Base-by-base conservation (phyloP, 2,329 filamentous ascomycete genomes). In the Phoma herbarum region DNA sequence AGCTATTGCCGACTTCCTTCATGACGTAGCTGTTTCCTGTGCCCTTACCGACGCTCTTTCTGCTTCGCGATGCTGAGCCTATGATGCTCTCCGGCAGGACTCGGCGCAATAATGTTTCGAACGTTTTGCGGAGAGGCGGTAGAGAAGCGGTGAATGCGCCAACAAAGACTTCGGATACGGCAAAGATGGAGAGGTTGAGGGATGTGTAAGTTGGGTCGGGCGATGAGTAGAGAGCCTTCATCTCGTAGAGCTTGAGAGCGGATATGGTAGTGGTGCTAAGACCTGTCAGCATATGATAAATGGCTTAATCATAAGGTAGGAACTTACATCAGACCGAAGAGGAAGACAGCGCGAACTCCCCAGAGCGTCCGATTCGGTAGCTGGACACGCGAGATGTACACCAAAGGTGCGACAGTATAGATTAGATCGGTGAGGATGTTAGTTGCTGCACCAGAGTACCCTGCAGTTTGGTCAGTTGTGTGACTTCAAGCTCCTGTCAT, bases 341-440 rank as follows among this genome's bases (percentile, higher is more conserved):
- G 50, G 31, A 72, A 72, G 18, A 72, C 69, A 14, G 64, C 63
- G 11, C 68, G 67, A 6, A 72, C 69, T 35, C 69, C 69, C 68
- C 67, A 70, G 12, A 66, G 63, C 0, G 69, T 71, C 9, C 66
- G 67, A 37, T 64, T 70, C 0, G 64, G 62, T 11, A 72, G 57
- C 29, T 72, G 68, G 5, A 72, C 66, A 1, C 63, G 52, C 16
- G 62, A 60, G 31, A 72, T 66, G 23, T 72, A 72, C 1, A 71
- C 45, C 2, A 72, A 54, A 1, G 69, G 69, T 1, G 69, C 60
- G 31, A 66, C 46, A 2, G 69, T 71, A 43, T 70, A 72, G 4
- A 70, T 60, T 7, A 72, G 18, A 16, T 72, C 69, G 0, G 68
- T 72, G 25, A 63, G 37, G 16, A 72, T 71, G 52, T 72, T 72